These are phyloP conservation scores for Cyphellophora europaea DNA, from an alignment of 2,329 filamentous ascomycete genomes.

Conservation along the genomic window DNA sequence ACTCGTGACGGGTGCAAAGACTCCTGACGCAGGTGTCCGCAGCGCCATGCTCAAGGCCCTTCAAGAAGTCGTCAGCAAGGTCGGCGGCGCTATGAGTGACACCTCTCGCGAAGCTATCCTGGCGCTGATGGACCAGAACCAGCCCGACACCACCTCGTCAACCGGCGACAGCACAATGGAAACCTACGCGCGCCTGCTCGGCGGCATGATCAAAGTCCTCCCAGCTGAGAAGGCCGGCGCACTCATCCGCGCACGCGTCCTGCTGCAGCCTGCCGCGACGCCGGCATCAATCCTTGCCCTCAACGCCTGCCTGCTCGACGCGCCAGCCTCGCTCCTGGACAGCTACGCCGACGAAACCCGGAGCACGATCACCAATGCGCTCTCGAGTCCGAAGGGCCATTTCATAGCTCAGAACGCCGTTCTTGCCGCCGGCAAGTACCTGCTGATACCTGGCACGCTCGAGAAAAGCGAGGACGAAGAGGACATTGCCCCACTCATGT, in stretches of 20 bases:
- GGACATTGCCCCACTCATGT: constrained; percentile 67
- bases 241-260: constrained; percentile 63
- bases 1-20: constrained; percentile 91
- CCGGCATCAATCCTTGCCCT: constrained; percentile 74
- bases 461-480: constrained; percentile 54
- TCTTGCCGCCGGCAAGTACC: constrained; percentile 16
- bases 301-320: constrained; percentile 80
- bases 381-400: constrained; percentile 62
- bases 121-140: constrained; percentile 69
- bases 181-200: constrained; percentile 82
- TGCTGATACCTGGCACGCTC: constrained; percentile 24
- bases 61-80: constrained; percentile 93
- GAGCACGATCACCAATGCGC: constrained; percentile 68
- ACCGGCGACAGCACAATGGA: constrained; percentile 67
- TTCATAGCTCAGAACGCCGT: constrained; percentile 51
- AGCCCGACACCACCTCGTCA: constrained; percentile 51
- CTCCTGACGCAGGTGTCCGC: constrained; percentile 73
- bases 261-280: constrained; percentile 65
- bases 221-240: constrained; percentile 57
- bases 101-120: constrained; percentile 77
- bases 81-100: constrained; percentile 90
- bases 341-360: constrained; percentile 65
- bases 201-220: constrained; percentile 80
- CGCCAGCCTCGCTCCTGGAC: constrained; percentile 59
- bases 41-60: constrained; percentile 95